phyloP scores from a whole-genome alignment of 305 asterid species.

The Solanum hybrid region DNA sequence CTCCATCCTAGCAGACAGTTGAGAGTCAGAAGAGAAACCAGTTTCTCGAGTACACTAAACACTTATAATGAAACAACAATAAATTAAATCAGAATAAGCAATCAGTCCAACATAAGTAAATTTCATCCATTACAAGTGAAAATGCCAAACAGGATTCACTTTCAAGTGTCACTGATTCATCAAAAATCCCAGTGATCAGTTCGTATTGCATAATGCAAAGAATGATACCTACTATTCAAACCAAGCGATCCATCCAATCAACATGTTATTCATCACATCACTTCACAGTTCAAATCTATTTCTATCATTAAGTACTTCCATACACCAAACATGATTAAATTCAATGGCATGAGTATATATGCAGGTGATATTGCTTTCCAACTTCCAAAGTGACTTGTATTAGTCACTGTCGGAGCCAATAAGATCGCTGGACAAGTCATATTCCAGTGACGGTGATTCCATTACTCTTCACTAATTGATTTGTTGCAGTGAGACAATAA shows the following conservation, averaged over 20 bases:
- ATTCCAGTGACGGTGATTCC: neutral
- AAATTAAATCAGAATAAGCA: neutral
- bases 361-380: neutral
- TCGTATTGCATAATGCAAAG: neutral
- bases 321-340: neutral
- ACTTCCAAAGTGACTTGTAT: neutral
- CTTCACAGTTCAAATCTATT: neutral
- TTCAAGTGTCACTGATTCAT: neutral
- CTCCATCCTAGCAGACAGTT: neutral
- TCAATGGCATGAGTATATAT: neutral
- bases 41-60: neutral
- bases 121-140: neutral
- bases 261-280: neutral
- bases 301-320: neutral
- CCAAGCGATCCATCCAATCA: neutral
- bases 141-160: neutral
- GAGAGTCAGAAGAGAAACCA: neutral
- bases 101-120: neutral
- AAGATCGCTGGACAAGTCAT: too few species aligned
- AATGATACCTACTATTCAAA: neutral
- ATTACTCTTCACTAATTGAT: neutral
- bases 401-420: slow-evolving; percentile 9
- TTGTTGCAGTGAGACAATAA: too few species aligned
- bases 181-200: neutral
- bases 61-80: neutral